Evolutionary conservation across 768 basidiomycete genomes (phyloP), one percentile per base, ranked within the genome.

Genomic region (Trametes elegans): DNA sequence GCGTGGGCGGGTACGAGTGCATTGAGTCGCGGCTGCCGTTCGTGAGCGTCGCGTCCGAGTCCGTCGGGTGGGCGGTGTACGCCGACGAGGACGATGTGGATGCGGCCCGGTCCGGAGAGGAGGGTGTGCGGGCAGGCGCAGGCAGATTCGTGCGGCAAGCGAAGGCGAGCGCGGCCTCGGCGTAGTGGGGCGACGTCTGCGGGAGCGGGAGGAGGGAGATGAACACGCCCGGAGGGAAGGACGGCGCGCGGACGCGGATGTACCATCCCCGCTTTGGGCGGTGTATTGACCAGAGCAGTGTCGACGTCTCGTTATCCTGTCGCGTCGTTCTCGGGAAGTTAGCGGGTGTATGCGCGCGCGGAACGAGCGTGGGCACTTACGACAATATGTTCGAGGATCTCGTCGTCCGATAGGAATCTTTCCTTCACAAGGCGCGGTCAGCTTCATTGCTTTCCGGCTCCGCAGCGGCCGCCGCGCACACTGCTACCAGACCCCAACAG

Each of bases 191-290:
- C 0, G 68, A 73, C 7, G 62, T 60, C 19, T 64, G 53, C 3
- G 69, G 68, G 1, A 72, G 59, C 11, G 74, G 72, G 4, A 62
- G 51, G 41, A 77, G 66, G 8, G 71, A 56, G 35, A 77, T 71
- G 58, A 68, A 73, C 29, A 68, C 60, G 21, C 49, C 74, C 11
- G 81, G 84, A 0, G 88, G 85, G 59, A 90, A 91, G 4, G 76
- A 62, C 0, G 90, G 90, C 2, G 87, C 73, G 31, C 87, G 80
- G 23, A 93, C 72, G 36, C 86, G 86, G 55, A 93, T 83, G 68
- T 92, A 93, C 90, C 90, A 93, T 40, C 90, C 90, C 26, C 86
- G 81, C 53, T 83, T 82, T 1, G 90, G 90, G 5, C 84, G 81
- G 66, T 91, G 90, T 24, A 91, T 82, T 9, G 81, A 81, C 90